Evolutionary conservation across 805 yeast genomes (phyloP).

Genomic region (Citeromyces nyonsensis): DNA sequence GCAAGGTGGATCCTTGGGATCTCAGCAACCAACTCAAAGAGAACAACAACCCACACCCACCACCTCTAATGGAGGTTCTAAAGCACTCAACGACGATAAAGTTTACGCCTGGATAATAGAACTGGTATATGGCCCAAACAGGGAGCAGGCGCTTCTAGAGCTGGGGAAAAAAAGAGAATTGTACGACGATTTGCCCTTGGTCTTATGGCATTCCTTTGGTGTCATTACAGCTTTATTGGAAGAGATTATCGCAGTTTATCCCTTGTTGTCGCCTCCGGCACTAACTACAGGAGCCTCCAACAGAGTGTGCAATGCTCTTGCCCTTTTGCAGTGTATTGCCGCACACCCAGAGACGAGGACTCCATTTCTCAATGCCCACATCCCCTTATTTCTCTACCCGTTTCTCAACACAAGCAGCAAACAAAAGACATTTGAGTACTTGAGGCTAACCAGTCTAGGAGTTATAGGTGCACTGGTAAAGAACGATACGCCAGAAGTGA

Average conservation of each 20-base stretch:
- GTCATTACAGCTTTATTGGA: slow-evolving; percentile 86
- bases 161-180: slow-evolving; percentile 90
- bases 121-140: slow-evolving; percentile 75
- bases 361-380: slow-evolving; percentile 75
- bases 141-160: slow-evolving; percentile 86
- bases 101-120: slow-evolving; percentile 86
- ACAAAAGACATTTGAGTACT: slow-evolving; percentile 85
- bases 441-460: slow-evolving; percentile 84
- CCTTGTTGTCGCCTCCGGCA: slow-evolving; percentile 75
- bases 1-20: slow-evolving; percentile 8
- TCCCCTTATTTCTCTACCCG: slow-evolving; percentile 87
- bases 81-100: slow-evolving; percentile 59
- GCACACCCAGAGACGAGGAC: slow-evolving; percentile 85
- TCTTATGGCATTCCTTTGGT: slow-evolving; percentile 92
- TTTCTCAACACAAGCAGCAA: slow-evolving; percentile 84
- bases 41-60: slow-evolving; percentile 4
- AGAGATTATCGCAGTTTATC: slow-evolving; percentile 84
- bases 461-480: slow-evolving; percentile 95
- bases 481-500: slow-evolving; percentile 91
- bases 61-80: slow-evolving; percentile 6
- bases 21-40: slow-evolving; percentile 6
- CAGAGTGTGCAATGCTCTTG: slow-evolving; percentile 90
- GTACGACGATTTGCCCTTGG: slow-evolving; percentile 84
- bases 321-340: slow-evolving; percentile 91
- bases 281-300: slow-evolving; percentile 78